Evolutionary conservation across 345 rosid species (phyloP), one percentile per base, ranked within the genome.

Genomic region (Salix suchowensis): DNA sequence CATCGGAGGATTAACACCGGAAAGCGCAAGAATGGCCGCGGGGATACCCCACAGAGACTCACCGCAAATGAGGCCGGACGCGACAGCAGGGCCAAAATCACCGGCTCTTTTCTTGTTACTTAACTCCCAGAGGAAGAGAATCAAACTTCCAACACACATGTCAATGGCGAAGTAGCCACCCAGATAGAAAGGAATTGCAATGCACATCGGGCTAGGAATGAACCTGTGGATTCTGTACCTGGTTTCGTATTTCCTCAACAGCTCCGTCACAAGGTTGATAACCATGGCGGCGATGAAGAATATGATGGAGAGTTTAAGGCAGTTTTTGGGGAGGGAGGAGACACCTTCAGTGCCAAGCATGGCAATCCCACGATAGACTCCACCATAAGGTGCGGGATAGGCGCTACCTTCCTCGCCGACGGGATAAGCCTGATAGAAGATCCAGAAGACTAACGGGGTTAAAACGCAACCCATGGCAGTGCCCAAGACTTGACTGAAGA

Each of bases 141-240:
- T 85, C 88, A 94, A 79, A 76, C 97, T 94, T 34, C 97, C 98
- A 65, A 91, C 78, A 9, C 96, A 92, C 98, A 94, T 92, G 72
- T 94, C 98, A 52, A 92, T 87, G 16, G 93, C 90, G 65, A 94
- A 94, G 85, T 89, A 92, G 46, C 88, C 87, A 2, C 98, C 98
- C 1, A 92, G 86, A 81, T 92, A 94, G 85, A 94, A 92, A 0
- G 98, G 98, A n/a, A 92, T 94, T 13, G 97, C 98, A 92, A 92
- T 87, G 78, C 96, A 91, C 98, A 94, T 94, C 13, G 98, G 97
- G 74, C 88, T 94, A 0, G 98, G 98, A 52, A 94, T 78, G 70
- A 82, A 94, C 88, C 88, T 87, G 36, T 84, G 23, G 36, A 85
- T 26, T 71, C 70, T 26, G 32, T 70, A 82, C 68, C 69, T 86